Base-by-base conservation (phyloP, 139 green algal species). In the Protoeuglena noctilucae region DNA sequence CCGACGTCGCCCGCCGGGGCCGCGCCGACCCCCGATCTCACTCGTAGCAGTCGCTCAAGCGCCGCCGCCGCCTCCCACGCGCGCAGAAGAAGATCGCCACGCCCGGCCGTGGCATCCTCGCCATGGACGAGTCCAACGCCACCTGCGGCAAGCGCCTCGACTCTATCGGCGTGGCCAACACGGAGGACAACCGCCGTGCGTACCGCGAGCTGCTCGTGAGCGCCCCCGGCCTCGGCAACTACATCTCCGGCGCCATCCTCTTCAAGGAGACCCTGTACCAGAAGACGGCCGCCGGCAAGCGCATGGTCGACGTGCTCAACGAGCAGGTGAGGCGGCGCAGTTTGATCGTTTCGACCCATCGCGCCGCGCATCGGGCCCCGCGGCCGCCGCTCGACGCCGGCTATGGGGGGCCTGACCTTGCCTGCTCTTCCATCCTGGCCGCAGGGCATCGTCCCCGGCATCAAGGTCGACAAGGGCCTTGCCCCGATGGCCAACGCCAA, bases 211-310 rank as follows among this genome's bases (percentile, higher is more conserved):
- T 96, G 54, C 84, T 98, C 56, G 58, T 93, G 39, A 78, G 78
- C 67, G 85, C 90, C 56, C 87, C 86, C 60, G 82, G 85, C 60
- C 75, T 94, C 47, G 81, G 81, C 63, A 28, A 93, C 75, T 93
- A 89, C 75, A 91, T 94, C 65, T 88, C 78, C 22, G 81, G 77
- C 50, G 83, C 85, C 48, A 94, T 94, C 71, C 63, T 94, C 63
- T 97, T 97, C 76, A 89, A 98, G 82, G 90, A 98, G 85, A 98
- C 90, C 48, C 88, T 98, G 51, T 97, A 89, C 85, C 89, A 98
- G 85, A 80, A 69, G 61, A 80, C 66, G 71, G 70, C 55, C 52
- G 65, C 70, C 39, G 86, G 88, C 73, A 84, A 77, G 66, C 72
- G 70, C 40, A 89, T 98, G 62, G 81, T 93, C 22, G 84, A 93